Conservation (phyloP, 2,329 filamentous ascomycete genomes). For the Botryotinia narcissicola region DNA sequence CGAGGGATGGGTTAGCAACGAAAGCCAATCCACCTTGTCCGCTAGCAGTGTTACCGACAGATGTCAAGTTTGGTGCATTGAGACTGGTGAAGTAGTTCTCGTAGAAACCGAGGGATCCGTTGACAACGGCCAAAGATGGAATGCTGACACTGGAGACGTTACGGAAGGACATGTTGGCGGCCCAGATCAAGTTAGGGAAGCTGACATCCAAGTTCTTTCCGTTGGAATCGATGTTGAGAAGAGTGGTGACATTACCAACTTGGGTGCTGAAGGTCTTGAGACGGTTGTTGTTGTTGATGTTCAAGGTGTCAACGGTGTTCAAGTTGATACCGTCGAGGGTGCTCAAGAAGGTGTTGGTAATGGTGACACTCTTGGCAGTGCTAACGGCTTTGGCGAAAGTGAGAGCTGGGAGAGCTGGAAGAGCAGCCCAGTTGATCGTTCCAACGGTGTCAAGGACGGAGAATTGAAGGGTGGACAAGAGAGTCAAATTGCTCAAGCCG, state of each 20-base stretch:
- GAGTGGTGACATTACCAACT: conserved; percentile 70
- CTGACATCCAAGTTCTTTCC: conserved; percentile 65
- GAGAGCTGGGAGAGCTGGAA: conserved; percentile 60
- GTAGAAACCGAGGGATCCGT: conserved; percentile 80
- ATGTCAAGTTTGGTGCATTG: conserved; percentile 67
- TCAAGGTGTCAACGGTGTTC: conserved; percentile 65
- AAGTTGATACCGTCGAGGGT: conserved; percentile 80
- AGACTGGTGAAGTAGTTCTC: conserved; percentile 66
- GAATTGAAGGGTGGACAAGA: conserved; percentile 67
- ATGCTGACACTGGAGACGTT: conserved; percentile 74
- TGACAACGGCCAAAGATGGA: conserved; percentile 70
- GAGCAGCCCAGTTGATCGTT: conserved; percentile 67
- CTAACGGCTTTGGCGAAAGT: conserved; percentile 61
- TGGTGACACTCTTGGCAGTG: conserved; percentile 64
- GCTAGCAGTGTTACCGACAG: conserved; percentile 45
- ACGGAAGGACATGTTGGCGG: conserved; percentile 77
- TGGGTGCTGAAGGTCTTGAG: conserved; percentile 74
- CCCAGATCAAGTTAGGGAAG: conserved; percentile 76
- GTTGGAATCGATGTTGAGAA: conserved; percentile 77
- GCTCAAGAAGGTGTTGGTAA: conserved; percentile 82
- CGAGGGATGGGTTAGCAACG: conserved; percentile 58
- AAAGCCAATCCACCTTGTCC: conserved; percentile 57
- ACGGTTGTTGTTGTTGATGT: conserved; percentile 88
- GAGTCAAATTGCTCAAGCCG: conserved; percentile 63
- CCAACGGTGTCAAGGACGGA: conserved; percentile 62